Evolutionary conservation across 768 basidiomycete species (phyloP), one percentile per base, ranked within the genome.

Genomic region (Podaxis sp.): DNA sequence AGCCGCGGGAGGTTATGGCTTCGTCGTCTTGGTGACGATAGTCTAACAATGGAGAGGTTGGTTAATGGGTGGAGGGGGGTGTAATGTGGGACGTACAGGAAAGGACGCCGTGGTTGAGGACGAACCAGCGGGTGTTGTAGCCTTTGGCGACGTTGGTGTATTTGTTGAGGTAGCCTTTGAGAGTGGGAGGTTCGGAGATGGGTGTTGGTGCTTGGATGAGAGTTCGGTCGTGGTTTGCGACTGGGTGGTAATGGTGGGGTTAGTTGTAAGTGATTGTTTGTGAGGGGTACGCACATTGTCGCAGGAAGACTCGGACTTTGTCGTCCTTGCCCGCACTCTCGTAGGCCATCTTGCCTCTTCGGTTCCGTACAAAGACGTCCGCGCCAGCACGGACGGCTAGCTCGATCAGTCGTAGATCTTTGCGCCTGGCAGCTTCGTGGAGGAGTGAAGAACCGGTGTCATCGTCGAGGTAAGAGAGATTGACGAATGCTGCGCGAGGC

Each of bases 11-110:
- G 0, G 94, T 87, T 33, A 94, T 78, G 7, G 84, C 83, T 74
- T 98, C 95, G 70, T 98, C 96, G 65, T 93, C 93, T 70, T 94
- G 91, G 66, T 90, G 88, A 17, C 91, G 88, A 71, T 92, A 97
- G 73, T 94, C 90, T 84, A 61, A 2, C n/a, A 19, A 7, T 19
- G 22, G 17, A 50, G 11, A 46, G 13, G n/a, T 73, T 9, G 22
- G 24, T 19, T 15, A 46, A 41, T 22, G 46, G 9, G 47, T 7
- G 17, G 12, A 29, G 13, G 40, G 38, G 51, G 53, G 36, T 24
- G 61, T 50, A 33, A 27, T 19, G 33, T 22, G 24, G 13, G 37
- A 82, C 90, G 25, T 70, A 92, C 93, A 94, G 17, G 91, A 93
- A n/a, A 96, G 73, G 25, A 91, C 79, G 0, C 94, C 95, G 58